Percentiles rank a stretch among this genome's conserved stretches.
Conservation (phyloP, 495 filamentous ascomycete species). For the Tuber aestivum region DNA sequence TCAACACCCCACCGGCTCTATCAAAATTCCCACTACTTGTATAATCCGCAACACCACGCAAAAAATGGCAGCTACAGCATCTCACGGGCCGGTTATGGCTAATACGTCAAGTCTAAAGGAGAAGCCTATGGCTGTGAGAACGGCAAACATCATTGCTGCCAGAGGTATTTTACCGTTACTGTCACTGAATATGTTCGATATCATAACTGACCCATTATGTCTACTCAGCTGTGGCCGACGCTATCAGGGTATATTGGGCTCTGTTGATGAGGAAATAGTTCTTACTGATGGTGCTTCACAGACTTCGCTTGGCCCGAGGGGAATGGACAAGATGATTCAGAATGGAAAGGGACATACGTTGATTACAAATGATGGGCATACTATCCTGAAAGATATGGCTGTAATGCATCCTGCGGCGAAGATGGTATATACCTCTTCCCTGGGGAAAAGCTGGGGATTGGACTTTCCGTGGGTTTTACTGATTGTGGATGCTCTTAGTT, state of each 20-base stretch:
- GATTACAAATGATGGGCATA: conserved; percentile 98
- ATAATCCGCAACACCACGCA: conserved; percentile 24
- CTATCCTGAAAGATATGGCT: conserved; percentile 96
- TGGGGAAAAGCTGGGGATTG: neutral
- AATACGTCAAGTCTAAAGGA: conserved; percentile 56
- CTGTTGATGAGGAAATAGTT: conserved; percentile 41
- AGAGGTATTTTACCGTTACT: conserved; percentile 58
- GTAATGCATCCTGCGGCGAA: conserved; percentile 98
- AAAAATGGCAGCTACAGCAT: conserved; percentile 30
- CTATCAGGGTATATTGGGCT: conserved; percentile 67
- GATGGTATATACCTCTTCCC: conserved; percentile 53
- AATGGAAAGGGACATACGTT: conserved; percentile 93
- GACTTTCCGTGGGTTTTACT: conserved; percentile 14
- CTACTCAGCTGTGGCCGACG: conserved; percentile 74
- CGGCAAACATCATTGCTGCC: conserved; percentile 91
- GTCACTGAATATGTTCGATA: neutral
- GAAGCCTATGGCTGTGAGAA: conserved; percentile 94
- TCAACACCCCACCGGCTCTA: conserved; percentile 34
- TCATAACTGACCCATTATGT: conserved; percentile 43
- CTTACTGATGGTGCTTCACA: conserved; percentile 43
- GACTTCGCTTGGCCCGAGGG: conserved; percentile 61
- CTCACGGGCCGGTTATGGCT: conserved; percentile 23
- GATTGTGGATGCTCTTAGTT: conserved; percentile 46
- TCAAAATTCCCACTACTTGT: conserved; percentile 31
- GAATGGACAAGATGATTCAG: conserved; percentile 99